These are phyloP conservation scores for Cladophialophora carrionii DNA, from an alignment of 2,329 filamentous ascomycete species.

Conservation along the genomic window DNA sequence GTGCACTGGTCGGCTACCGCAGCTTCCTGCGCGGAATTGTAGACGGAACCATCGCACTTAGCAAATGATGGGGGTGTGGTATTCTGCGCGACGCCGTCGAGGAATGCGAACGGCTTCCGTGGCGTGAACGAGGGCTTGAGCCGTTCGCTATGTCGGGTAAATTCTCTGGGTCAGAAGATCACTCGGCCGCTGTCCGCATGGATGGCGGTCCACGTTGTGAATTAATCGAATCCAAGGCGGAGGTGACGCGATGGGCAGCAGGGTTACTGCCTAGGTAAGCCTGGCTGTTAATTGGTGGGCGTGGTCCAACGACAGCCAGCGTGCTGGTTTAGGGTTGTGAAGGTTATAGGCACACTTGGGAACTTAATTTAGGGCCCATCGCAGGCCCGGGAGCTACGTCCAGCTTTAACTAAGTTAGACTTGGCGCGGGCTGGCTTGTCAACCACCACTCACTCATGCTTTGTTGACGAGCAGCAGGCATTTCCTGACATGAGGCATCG, in stretches of 20 bases:
- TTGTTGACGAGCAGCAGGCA: neutral
- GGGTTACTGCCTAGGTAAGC: neutral
- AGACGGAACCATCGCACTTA: conserved; percentile 28
- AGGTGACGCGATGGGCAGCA: neutral
- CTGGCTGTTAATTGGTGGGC: neutral
- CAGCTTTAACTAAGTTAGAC: neutral
- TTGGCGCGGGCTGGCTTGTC: neutral
- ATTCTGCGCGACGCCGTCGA: neutral
- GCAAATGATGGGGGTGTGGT: neutral
- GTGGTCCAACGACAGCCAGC: neutral
- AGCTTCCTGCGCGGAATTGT: conserved; percentile 28
- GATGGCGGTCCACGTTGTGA: neutral
- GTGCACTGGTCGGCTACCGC: conserved; percentile 29
- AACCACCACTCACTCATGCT: neutral
- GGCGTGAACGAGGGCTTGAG: neutral
- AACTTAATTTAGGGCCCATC: too few relatives aligned
- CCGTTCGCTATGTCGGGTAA: neutral
- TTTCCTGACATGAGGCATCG: neutral
- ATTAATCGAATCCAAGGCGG: neutral
- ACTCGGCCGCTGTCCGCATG: neutral
- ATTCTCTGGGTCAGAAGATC: conserved; percentile 3
- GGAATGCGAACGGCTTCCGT: neutral
- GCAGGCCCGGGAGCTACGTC: too few relatives aligned
- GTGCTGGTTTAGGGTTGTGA: neutral
- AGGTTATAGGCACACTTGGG: too few relatives aligned